These are phyloP conservation scores for Debaryomyces prosopidis DNA, from an alignment of 805 yeast species.

Conservation along the genomic window DNA sequence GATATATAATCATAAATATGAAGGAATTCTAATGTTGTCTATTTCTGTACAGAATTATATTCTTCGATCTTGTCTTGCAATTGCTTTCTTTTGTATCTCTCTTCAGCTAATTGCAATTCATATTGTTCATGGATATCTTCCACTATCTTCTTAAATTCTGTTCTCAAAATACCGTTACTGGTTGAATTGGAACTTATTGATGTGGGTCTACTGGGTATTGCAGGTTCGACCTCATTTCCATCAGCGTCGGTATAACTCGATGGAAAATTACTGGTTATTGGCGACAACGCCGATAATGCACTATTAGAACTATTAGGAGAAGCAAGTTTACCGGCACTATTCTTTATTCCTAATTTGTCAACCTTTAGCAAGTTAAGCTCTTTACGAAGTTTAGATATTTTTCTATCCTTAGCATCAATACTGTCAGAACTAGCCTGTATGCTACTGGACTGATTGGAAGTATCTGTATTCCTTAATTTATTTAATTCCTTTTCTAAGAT, in stretches of 20 bases:
- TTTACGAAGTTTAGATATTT: conserved; percentile 43
- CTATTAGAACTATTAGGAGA: conserved; percentile 2
- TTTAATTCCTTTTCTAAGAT: conserved; percentile 51
- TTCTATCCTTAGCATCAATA: conserved; percentile 32
- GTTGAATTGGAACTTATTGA: conserved; percentile 21
- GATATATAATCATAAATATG: too few relatives aligned
- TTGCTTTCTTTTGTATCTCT: conserved; percentile 50
- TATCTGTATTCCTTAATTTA: conserved; percentile 2
- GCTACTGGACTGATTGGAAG: neutral
- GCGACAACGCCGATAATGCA: conserved; percentile 6
- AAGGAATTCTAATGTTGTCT: too few relatives aligned
- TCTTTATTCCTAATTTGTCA: conserved; percentile 41
- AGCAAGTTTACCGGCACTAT: neutral
- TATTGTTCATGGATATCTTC: conserved; percentile 60
- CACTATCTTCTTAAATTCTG: conserved; percentile 68
- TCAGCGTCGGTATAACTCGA: neutral
- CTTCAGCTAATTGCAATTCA: conserved; percentile 58
- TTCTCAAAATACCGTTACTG: conserved; percentile 57
- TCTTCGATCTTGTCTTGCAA: conserved; percentile 28
- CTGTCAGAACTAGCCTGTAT: conserved; percentile 5
- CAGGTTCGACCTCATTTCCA: conserved; percentile 4
- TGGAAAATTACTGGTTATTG: conserved; percentile 11
- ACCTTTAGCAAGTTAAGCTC: conserved; percentile 45
- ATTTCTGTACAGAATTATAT: too few relatives aligned
- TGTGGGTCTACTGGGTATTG: conserved; percentile 14